Evolutionary conservation across 495 filamentous ascomycete species (phyloP).

Genomic region (Aspergillus mulundensis): DNA sequence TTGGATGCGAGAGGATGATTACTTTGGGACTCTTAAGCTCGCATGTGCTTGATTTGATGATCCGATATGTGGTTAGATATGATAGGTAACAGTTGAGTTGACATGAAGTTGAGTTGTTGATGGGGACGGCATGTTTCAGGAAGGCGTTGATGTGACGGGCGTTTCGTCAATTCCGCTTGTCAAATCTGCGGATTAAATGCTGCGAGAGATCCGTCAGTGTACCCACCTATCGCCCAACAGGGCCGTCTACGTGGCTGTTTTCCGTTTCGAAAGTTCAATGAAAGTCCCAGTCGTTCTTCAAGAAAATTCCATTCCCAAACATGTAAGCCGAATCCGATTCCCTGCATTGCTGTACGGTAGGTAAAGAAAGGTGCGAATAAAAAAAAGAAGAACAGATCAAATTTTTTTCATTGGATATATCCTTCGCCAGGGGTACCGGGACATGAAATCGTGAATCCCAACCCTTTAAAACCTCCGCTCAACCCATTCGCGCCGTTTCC

Average conservation of each 20-base stretch:
- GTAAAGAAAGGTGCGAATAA: constrained; percentile 18
- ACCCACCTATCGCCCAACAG: background rate
- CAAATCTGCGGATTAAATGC: no score
- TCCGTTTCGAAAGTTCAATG: background rate
- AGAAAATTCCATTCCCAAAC: background rate
- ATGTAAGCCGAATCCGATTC: constrained; percentile 1
- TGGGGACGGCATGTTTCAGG: no score
- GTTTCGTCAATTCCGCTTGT: no score
- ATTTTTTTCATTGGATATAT: constrained; percentile 49
- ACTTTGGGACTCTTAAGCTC: no score
- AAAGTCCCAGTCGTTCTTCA: background rate
- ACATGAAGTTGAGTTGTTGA: no score
- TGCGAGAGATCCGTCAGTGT: no score
- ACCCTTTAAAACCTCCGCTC: constrained; percentile 37
- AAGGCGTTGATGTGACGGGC: no score
- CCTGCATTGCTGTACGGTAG: constrained; percentile 23
- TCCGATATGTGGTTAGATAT: no score
- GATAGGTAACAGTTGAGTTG: no score
- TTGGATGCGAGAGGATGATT: no score
- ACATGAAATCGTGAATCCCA: constrained; percentile 49
- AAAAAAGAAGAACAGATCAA: constrained; percentile 34
- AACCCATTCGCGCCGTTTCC: constrained; percentile 46
- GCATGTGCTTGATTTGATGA: no score
- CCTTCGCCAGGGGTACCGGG: constrained; percentile 46
- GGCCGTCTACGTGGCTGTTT: background rate